Evolutionary conservation across 2,329 filamentous ascomycete genomes (phyloP), one percentile per base, ranked within the genome.

Genomic region (Didymella exigua): DNA sequence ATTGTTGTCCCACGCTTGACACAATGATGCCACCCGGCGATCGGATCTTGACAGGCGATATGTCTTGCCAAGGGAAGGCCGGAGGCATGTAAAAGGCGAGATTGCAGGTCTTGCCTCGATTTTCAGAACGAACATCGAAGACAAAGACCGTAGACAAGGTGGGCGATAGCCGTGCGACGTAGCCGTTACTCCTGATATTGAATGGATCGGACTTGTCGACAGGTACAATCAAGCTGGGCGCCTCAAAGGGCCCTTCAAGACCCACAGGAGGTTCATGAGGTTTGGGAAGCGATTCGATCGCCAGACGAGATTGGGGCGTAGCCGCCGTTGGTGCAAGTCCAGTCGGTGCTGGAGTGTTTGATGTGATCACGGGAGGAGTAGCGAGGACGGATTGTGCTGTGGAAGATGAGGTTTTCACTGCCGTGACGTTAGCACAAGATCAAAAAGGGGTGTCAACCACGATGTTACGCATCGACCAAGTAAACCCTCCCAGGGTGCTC

Each of bases 11-110:
- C 7, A 76, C 62, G 30, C 63, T 60, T 24, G 64, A 66, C 19
- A 75, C 65, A 8, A 21, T 53, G 38, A 77, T 65, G n/a, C 70
- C 73, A 9, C 80, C 80, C 2, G 61, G 61, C 6, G 61, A 43
- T 1, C 36, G 52, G 18, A 67, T 41, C 10, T 65, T 65, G 14
- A 76, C 75, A 3, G 67, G 61, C 48, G 76, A 65, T 62, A 80
- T 21, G 41, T 61, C 36, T 75, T 68, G 13, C 62, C 55, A 58
- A 60, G 63, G 19, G 51, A 56, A n/a, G 72, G 77, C 56, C 5
- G 63, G 53, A 0, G 80, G 80, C 56, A 82, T 74, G 31, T 78
- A 65, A 68, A 83, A 81, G 52, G 77, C 68, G n/a, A 82, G 65
- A 5, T 75, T 78, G 72, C 81, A 82, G 27, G 72, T 78, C 56